Evolutionary conservation across 2,329 filamentous ascomycete genomes (phyloP).

Genomic region (Aspergillus carbonarius): DNA sequence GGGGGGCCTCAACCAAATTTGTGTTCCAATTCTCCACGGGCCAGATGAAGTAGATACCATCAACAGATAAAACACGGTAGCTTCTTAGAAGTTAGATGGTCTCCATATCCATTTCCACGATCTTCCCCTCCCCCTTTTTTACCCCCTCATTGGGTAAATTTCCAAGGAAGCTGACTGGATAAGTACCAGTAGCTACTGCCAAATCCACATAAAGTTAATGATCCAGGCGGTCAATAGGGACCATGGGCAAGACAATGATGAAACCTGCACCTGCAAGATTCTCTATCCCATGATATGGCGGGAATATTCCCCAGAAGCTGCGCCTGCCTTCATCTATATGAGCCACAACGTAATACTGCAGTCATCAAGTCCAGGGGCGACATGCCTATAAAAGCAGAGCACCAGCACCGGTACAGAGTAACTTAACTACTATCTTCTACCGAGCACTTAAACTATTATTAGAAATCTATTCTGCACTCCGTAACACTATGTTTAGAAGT

Average conservation of each 20-base stretch:
- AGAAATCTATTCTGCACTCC: not conserved
- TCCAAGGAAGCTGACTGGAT: not conserved
- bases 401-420: not conserved
- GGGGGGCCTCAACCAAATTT: not conserved
- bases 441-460: not conserved
- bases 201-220: not conserved
- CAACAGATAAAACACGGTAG: not conserved
- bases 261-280: not conserved
- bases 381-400: not conserved
- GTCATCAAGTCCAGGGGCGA: not conserved
- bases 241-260: not conserved
- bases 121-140: not conserved
- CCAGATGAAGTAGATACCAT: not conserved
- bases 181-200: not conserved
- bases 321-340: not conserved
- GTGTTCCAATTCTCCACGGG: not conserved
- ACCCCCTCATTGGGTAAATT: not conserved
- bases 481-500: slow-evolving; percentile 1
- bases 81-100: not conserved
- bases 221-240: not conserved
- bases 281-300: not conserved
- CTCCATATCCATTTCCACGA: not conserved
- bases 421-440: not conserved
- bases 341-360: not conserved
- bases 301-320: not conserved